Base-by-base conservation (phyloP, 495 filamentous ascomycete species). In the Penicillium paradoxum region DNA sequence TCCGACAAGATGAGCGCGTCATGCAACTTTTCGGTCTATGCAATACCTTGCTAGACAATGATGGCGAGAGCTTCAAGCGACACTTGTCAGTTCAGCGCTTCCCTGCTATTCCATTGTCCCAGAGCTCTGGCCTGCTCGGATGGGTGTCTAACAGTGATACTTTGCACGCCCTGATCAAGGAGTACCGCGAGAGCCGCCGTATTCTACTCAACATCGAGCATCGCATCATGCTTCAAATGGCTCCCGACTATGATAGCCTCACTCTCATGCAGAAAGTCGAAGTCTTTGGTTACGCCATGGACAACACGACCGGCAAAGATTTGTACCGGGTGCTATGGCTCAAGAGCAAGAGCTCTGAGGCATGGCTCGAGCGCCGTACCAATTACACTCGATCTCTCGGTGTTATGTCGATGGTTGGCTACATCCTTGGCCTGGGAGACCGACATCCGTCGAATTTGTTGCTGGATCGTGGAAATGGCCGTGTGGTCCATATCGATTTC, bases 361-460 rank as follows among this genome's bases (percentile, higher is more conserved):
- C 91, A 6, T 99, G 93, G 93, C 82, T 99, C 42, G 92, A 97
- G 64, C 82, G 93, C 42, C 87, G 93, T 17, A 97, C 93, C 3
- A 99, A 96, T 62, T 99, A 97, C 73, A 97, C 95, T 34, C 86
- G 93, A 49, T 97, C 93, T 13, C 80, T 97, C 13, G 93, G 89
- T 57, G 95, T 97, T 52, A 99, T 97, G 93, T 96, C 91, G n/a
- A 99, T 99, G 92, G 93, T 97, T 8, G 93, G 93, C 49, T 97
- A 99, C 64, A 96, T 99, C 62, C 86, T 99, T 37, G 93, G 93
- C 56, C 79, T 99, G 38, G 93, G 93, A 27, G 93, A 99, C 67
- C 84, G 93, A 29, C 93, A 99, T 72, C 93, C 93, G 25, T 96
- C 90, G 47, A 99, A 99, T 63, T 76, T 99, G 63, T 91, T 99